phyloP scores from a whole-genome alignment of 2,329 filamentous ascomycete species.

The Blastomyces silverae region DNA sequence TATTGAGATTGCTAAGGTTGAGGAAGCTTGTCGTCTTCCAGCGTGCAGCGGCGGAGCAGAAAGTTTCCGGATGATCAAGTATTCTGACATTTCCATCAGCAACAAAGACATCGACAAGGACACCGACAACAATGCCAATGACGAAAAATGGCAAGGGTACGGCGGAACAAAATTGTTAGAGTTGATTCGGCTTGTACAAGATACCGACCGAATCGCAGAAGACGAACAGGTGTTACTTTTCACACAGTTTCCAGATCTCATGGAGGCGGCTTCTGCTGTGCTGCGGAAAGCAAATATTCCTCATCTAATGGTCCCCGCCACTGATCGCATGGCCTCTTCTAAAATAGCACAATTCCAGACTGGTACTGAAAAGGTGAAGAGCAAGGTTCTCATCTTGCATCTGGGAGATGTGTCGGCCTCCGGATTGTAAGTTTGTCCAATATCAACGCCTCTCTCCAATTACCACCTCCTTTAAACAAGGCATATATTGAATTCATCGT shows the following conservation, averaged over 20 bases:
- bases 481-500: background rate
- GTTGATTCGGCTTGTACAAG: slow-evolving; percentile 42
- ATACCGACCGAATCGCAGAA: slow-evolving; percentile 28
- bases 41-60: slow-evolving; percentile 39
- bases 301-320: slow-evolving; percentile 35
- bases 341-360: slow-evolving; percentile 41
- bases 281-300: slow-evolving; percentile 28
- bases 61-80: slow-evolving; percentile 38
- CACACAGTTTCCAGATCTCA: slow-evolving; percentile 46
- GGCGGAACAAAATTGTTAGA: slow-evolving; percentile 46
- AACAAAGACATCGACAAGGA: too few species aligned
- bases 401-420: slow-evolving; percentile 52
- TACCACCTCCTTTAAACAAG: background rate
- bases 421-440: slow-evolving; percentile 48
- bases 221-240: slow-evolving; percentile 52
- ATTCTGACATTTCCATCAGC: slow-evolving; percentile 4
- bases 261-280: slow-evolving; percentile 33
- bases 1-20: slow-evolving; percentile 21
- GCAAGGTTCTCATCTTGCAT: slow-evolving; percentile 52
- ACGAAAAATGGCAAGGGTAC: slow-evolving; percentile 21
- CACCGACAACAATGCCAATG: slow-evolving; percentile 1
- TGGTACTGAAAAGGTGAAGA: slow-evolving; percentile 29
- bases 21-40: slow-evolving; percentile 36
- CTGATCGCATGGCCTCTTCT: slow-evolving; percentile 26
- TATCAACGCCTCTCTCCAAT: background rate